Evolutionary conservation across 2,329 filamentous ascomycete genomes (phyloP), one percentile per base, ranked within the genome.

Genomic region (Anisogramma anomala): DNA sequence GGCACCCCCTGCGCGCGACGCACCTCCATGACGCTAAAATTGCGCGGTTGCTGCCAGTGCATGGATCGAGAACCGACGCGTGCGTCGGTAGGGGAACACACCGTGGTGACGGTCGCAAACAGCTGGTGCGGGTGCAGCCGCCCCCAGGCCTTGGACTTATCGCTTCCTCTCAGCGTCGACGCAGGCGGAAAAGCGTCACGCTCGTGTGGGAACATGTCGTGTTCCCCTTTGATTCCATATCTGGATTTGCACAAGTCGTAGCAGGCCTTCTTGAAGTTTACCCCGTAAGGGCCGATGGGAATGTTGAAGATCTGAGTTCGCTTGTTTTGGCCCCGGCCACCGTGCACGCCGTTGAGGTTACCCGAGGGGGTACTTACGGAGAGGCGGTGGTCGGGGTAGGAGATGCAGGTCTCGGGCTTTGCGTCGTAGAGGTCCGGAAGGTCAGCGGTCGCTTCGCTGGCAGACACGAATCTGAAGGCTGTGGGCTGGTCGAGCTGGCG

Each of bases 1-100:
- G 67, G 74, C 30, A 82, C 77, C 0, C 82, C 80, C 55, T 91
- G 84, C 0, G 77, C 79, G 2, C 82, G 65, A 1, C 80, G 62
- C 0, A 68, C 72, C 56, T 91, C 85, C 62, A 80, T 66, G 2
- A 89, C 57, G 0, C 71, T 78, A 0, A 84, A 51, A 0, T 69
- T 58, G 0, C 85, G 67, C 14, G 71, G 61, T 47, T 88, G 69
- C 0, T 64, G 53, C 75, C 80, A 88, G 54, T 91, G 84, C 6
- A 85, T 48, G 0, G 62, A 53, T 5, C 31, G 25, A 0, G 61
- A 58, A 0, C 81, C 76, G 2, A 63, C 61, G 8, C 74, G 71
- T 0, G 67, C 62, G 51, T 86, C 80, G 0, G 63, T 60, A 0
- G 72, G 65, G 0, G 51, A 50, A 17, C 69, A 58, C 0, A 15